Evolutionary conservation across 176 grass and related monocot species (phyloP), one percentile per base, ranked within the genome.

Genomic region (Musa acuminata): DNA sequence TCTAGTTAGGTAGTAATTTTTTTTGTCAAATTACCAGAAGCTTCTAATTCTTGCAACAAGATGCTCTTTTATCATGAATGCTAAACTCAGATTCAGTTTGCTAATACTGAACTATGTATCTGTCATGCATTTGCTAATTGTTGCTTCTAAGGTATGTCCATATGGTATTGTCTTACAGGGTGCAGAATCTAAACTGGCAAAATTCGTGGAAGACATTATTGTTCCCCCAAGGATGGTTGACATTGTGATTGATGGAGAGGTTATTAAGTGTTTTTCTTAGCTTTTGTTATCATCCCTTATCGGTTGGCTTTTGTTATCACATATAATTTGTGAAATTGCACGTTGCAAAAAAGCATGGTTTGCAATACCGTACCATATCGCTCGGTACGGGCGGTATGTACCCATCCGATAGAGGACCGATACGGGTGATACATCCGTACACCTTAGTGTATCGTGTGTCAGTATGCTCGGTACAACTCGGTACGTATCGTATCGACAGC

Each of bases 151-250:
- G 22, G 11, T 79, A 74, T 64, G 9, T 52, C 65, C 54, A 51
- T 72, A 25, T 25, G 75, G 60, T 62, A 48, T 82, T 73, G 67
- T 80, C 72, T 84, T 84, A 67, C 86, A 98, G 95, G 90, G 86
- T 55, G 82, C 88, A 66, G 95, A 98, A 71, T 87, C 88, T 55
- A 85, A 98, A 72, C 64, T 98, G 67, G 89, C 90, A 27, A 93
- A 91, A 85, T 98, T 98, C 87, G 95, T 98, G 27, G 95, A 98
- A 89, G 95, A 98, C 80, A 93, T 98, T 76, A 87, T 93, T 80
- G 78, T 98, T 24, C 82, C 95, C 75, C 90, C 95, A 67, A 91
- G 88, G 84, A 98, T 98, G 95, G 86, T 98, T 70, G 90, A 91
- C 79, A 93, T 88, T 80, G 83, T 98, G 88, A 82, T 98, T 80